These are phyloP conservation scores for Cylindrodendrum hubeiense DNA, from an alignment of 2,329 filamentous ascomycete genomes.

Conservation along the genomic window DNA sequence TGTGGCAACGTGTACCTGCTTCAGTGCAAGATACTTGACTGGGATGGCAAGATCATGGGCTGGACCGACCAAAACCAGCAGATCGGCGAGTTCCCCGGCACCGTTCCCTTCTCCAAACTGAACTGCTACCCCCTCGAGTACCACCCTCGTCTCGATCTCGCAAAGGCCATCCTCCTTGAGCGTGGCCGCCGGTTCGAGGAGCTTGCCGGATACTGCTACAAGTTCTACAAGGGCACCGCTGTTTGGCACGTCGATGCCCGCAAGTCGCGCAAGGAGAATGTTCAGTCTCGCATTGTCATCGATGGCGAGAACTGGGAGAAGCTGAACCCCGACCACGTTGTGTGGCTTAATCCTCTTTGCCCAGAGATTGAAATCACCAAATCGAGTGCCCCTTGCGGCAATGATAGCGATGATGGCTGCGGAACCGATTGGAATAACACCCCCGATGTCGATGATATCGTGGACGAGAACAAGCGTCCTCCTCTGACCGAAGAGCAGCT, in stretches of 20 bases:
- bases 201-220: constrained; percentile 61
- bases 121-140: constrained; percentile 58
- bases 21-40: constrained; percentile 58
- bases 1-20: constrained; percentile 56
- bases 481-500: constrained; percentile 54
- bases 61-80: constrained; percentile 50
- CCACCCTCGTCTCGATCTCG: constrained; percentile 54
- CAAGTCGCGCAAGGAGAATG: constrained; percentile 43
- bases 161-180: constrained; percentile 50
- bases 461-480: constrained; percentile 30
- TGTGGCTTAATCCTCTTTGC: constrained; percentile 31
- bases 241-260: constrained; percentile 42
- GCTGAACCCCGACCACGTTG: constrained; percentile 43
- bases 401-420: constrained; percentile 11
- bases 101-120: constrained; percentile 57
- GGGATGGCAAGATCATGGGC: constrained; percentile 62
- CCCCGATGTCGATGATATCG: not conserved
- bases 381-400: not conserved
- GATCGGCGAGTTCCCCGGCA: constrained; percentile 58
- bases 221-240: constrained; percentile 57
- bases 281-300: constrained; percentile 48
- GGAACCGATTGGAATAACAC: constrained; percentile 28
- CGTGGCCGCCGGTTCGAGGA: constrained; percentile 60
- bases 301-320: constrained; percentile 49
- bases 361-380: not conserved